Evolutionary conservation across 2,329 filamentous ascomycete genomes (phyloP).

Genomic region (Cladosporium austrohemisphaericum): DNA sequence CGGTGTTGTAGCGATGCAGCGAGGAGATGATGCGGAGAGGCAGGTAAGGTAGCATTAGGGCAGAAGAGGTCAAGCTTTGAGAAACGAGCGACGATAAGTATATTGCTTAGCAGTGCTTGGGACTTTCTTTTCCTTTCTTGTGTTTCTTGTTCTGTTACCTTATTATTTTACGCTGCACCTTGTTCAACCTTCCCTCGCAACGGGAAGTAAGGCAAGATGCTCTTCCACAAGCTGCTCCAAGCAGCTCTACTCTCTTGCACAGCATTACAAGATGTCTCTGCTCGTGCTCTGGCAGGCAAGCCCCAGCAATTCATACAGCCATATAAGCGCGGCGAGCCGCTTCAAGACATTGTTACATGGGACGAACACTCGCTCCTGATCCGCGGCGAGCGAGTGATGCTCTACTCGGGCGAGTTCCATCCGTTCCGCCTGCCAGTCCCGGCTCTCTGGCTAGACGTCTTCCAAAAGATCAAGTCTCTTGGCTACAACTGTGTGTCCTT

Average conservation of each 20-base stretch:
- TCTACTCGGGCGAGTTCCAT: constrained; percentile 73
- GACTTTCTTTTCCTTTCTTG: neutral
- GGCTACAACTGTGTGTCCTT: constrained; percentile 79
- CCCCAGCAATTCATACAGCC: constrained; percentile 48
- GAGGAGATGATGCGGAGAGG: constrained; percentile 7
- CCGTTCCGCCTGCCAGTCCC: constrained; percentile 63
- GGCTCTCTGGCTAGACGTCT: constrained; percentile 64
- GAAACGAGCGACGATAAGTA: neutral
- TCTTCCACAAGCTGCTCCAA: constrained; percentile 24
- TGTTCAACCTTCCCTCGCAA: neutral
- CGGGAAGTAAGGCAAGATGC: constrained; percentile 20
- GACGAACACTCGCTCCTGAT: constrained; percentile 67
- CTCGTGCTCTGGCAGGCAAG: constrained; percentile 48
- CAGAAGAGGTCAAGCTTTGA: neutral
- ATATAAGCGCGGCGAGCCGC: constrained; percentile 44
- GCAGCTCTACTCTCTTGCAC: constrained; percentile 25
- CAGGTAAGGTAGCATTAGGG: too few species aligned
- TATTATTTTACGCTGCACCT: too few species aligned
- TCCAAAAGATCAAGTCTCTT: constrained; percentile 77
- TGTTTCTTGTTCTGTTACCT: constrained; percentile 17
- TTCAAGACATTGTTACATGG: constrained; percentile 64
- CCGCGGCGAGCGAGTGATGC: constrained; percentile 63
- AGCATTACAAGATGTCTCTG: constrained; percentile 28
- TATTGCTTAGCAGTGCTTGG: constrained; percentile 11
- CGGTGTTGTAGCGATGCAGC: neutral